Conservation (phyloP, 805 yeast species). For the Cyberlindnera bimundalis region DNA sequence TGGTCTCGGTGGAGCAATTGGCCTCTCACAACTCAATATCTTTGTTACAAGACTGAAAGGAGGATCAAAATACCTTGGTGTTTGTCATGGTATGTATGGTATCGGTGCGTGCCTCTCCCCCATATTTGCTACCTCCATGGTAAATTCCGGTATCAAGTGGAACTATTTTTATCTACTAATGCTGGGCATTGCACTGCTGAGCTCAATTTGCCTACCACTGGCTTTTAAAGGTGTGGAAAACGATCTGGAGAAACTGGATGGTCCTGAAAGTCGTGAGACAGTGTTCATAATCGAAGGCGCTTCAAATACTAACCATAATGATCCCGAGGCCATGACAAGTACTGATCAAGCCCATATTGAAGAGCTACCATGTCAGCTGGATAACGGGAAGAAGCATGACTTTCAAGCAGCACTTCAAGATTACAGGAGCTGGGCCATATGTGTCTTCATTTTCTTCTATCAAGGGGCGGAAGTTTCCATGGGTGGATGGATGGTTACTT, state of each 20-base stretch:
- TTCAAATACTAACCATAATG: background rate
- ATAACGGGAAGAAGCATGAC: constrained; percentile 10
- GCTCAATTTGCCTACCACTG: constrained; percentile 32
- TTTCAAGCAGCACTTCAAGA: constrained; percentile 37
- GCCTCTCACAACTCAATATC: constrained; percentile 48
- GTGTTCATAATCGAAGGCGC: background rate
- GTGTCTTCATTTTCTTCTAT: constrained; percentile 53
- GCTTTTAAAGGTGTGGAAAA: constrained; percentile 45
- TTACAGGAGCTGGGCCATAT: constrained; percentile 46
- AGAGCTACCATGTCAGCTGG: no score
- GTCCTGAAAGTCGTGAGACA: constrained; percentile 1
- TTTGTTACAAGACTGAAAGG: constrained; percentile 42
- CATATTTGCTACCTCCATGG: constrained; percentile 51
- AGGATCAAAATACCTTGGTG: constrained; percentile 48
- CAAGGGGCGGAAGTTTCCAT: constrained; percentile 62
- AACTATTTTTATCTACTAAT: constrained; percentile 48
- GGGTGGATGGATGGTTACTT: constrained; percentile 67
- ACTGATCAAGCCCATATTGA: no score
- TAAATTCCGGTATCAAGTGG: constrained; percentile 53
- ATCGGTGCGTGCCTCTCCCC: constrained; percentile 64
- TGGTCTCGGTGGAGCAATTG: constrained; percentile 53
- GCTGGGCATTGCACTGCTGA: constrained; percentile 38
- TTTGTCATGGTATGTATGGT: constrained; percentile 61
- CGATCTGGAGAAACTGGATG: constrained; percentile 31
- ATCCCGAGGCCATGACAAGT: no score